Base-by-base conservation (phyloP, 495 filamentous ascomycete genomes). In the Saxophila tyrrhenica region DNA sequence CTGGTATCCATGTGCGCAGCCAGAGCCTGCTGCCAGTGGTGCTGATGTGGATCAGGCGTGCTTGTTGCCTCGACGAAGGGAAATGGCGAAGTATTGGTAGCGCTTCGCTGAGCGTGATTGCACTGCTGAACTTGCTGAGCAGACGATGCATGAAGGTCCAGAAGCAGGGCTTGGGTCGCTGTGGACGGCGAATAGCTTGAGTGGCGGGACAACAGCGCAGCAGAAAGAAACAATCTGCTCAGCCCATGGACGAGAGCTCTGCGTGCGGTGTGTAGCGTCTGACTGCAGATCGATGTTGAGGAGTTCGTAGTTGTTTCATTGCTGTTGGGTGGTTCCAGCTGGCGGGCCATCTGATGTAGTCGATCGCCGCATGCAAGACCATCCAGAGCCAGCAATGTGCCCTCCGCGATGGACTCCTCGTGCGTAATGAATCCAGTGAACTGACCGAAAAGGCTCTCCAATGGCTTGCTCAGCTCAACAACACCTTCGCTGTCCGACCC, bases 391-490 rank as follows among this genome's bases (percentile, higher is more conserved):
- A 51, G 49, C 49, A 51, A 39, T 21, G 21, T 24, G 21, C 49
- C 49, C 11, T 51, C 49, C 17, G 38, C 38, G 32, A 51, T 42
- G 2, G 11, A 20, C 19, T 41, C 49, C 20, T 51, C 7, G n/a
- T 51, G 49, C 13, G 5, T 42, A 9, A 51, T 51, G 10, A 9
- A 2, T 2, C 3, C 19, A 25, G 2, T 21, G 20, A 52, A 25
- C 15, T 54, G 42, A 22, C 29, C 47, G 22, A 52, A 43, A 25
- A 42, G 11, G 21, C 8, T n/a, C 24, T 16, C 16, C 32, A 50
- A 16, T 13, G 35, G 20, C 3, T 50, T 19, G 15, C 19, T 15
- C 21, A 13, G 24, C 68, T 72, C 78, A 76, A 81, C 46, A 11
- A 51, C 15, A 13, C n/a, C 22, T 0, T 15, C 22, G 1, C 17